Conservation (phyloP, 208 protist species). For the Ichthyophonus hoferi region DNA sequence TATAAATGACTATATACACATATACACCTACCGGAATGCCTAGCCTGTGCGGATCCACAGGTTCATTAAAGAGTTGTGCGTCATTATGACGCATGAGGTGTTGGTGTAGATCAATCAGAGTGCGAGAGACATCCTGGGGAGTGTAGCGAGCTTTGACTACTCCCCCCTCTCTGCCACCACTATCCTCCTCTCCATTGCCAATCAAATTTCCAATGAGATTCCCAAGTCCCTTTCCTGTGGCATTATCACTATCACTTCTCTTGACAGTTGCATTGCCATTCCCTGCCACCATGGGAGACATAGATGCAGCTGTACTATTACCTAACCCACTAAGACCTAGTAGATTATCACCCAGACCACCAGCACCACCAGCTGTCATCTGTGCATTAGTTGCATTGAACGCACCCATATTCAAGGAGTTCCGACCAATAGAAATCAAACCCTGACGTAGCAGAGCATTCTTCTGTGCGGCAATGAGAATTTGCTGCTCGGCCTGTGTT, state of each 20-base stretch:
- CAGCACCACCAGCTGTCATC: neutral
- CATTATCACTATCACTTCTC: too few relatives aligned
- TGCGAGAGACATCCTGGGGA: neutral
- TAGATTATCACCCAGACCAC: too few relatives aligned
- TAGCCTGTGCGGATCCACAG: conserved; percentile 41
- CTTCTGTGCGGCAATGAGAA: neutral
- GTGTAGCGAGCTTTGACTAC: neutral
- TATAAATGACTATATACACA: neutral
- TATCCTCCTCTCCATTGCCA: neutral
- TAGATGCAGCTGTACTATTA: too few relatives aligned
- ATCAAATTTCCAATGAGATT: neutral
- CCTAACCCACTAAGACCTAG: too few relatives aligned
- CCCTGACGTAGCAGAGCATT: too few relatives aligned
- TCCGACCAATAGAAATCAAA: too few relatives aligned
- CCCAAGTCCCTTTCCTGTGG: too few relatives aligned
- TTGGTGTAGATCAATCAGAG: neutral
- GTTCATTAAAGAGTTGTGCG: neutral
- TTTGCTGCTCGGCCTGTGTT: neutral
- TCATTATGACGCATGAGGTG: neutral
- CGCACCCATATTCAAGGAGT: too few relatives aligned
- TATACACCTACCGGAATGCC: conserved; percentile 40
- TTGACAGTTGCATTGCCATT: too few relatives aligned
- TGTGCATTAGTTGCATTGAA: neutral
- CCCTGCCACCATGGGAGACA: too few relatives aligned
- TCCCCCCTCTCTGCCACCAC: neutral